phyloP scores from a whole-genome alignment of 73 alveolate genomes.

The Symbiodinium natans region DNA sequence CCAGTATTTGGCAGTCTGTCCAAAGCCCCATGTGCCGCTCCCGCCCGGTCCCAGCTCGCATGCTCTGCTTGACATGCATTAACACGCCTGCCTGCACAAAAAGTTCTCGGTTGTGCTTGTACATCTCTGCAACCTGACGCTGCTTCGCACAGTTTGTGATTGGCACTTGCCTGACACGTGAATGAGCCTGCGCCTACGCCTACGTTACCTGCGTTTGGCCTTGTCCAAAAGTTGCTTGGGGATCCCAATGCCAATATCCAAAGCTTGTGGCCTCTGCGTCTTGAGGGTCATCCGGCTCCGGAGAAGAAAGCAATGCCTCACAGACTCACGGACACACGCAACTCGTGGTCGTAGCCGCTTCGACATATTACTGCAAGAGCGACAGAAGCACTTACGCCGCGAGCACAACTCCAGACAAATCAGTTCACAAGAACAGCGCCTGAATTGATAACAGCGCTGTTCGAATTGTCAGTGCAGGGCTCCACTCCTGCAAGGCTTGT shows the following conservation, averaged over 20 bases:
- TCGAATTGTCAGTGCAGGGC: conserved; percentile 92
- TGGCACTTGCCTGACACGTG: background rate
- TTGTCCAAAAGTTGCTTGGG: background rate
- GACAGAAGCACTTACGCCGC: no score
- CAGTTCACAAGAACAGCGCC: background rate
- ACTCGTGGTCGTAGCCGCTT: background rate
- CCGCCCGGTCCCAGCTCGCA: background rate
- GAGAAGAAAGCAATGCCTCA: conserved; percentile 81
- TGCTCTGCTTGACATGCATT: background rate
- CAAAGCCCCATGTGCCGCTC: background rate
- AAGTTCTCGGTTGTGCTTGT: conserved; percentile 85
- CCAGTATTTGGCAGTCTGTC: conserved; percentile 92
- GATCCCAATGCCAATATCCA: background rate
- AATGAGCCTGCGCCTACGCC: no score
- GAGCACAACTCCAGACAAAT: no score
- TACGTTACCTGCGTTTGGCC: background rate
- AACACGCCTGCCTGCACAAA: conserved; percentile 51
- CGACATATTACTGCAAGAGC: background rate
- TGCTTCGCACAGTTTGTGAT: background rate
- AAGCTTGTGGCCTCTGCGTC: conserved; percentile 86
- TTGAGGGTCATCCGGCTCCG: conserved; percentile 91
- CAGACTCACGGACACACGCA: background rate
- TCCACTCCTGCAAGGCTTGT: conserved; percentile 50
- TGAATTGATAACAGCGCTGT: conserved; percentile 89
- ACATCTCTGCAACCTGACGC: conserved; percentile 80